Conservation (phyloP, 2,329 filamentous ascomycete genomes). For the Cercospora sesami region DNA sequence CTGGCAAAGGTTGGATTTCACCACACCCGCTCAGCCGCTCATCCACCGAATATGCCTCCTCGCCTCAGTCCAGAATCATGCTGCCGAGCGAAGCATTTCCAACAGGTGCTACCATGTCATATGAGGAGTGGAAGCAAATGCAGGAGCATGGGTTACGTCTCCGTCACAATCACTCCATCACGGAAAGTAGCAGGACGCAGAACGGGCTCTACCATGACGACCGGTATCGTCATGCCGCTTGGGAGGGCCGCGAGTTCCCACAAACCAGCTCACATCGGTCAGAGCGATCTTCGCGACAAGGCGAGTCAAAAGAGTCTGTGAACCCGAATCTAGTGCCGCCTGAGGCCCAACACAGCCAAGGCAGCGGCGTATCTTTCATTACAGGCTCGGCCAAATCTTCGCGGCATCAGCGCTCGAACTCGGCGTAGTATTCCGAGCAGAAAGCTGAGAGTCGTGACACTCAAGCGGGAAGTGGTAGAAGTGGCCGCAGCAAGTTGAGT, state of each 20-base stretch:
- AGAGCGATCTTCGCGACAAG: neutral
- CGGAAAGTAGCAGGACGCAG: slow-evolving; percentile 25
- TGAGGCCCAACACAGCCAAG: neutral
- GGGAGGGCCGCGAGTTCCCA: slow-evolving; percentile 12
- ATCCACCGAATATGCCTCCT: slow-evolving; percentile 21
- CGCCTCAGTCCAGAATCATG: slow-evolving; percentile 30
- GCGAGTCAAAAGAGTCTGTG: neutral
- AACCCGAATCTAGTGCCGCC: neutral
- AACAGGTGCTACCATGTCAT: slow-evolving; percentile 31
- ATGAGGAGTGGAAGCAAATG: slow-evolving; percentile 34
- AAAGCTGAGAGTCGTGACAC: neutral
- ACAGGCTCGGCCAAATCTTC: slow-evolving; percentile 9
- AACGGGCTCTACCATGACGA: slow-evolving; percentile 18
- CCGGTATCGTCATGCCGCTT: slow-evolving; percentile 22
- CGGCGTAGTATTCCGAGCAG: slow-evolving; percentile 8
- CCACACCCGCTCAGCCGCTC: slow-evolving; percentile 36
- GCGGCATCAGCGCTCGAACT: slow-evolving; percentile 9
- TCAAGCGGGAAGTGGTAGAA: neutral
- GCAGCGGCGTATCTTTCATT: slow-evolving; percentile 3
- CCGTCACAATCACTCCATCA: slow-evolving; percentile 27
- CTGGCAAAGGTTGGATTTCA: slow-evolving; percentile 39
- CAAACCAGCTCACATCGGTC: neutral
- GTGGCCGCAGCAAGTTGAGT: neutral
- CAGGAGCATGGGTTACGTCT: slow-evolving; percentile 25
- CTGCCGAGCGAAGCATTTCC: slow-evolving; percentile 25